phyloP scores from a whole-genome alignment of 345 rosid species.

The Fremontodendron californicum region DNA sequence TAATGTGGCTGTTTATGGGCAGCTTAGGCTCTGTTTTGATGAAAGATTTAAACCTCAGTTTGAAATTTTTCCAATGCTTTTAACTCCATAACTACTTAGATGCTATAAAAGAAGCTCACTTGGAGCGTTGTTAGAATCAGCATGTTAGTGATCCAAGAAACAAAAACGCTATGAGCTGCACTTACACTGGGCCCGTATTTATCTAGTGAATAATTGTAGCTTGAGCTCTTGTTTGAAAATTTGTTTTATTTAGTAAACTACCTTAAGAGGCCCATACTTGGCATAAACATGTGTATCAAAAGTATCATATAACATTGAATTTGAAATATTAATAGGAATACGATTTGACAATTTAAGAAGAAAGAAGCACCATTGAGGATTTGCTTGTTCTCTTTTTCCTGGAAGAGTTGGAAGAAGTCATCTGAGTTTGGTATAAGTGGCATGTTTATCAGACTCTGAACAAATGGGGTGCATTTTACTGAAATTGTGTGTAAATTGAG shows the following conservation, averaged over 20 bases:
- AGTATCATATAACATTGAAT: background rate
- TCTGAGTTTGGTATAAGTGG: background rate
- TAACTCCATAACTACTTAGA: background rate
- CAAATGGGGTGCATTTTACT: background rate
- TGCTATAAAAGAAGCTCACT: background rate
- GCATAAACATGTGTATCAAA: background rate
- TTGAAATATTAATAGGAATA: background rate
- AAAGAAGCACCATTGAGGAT: background rate
- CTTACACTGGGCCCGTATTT: background rate
- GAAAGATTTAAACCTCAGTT: background rate
- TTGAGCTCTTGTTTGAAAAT: background rate
- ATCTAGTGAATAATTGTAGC: background rate
- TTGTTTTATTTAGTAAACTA: background rate
- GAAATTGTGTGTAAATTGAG: background rate
- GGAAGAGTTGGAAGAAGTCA: background rate
- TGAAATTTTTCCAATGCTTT: background rate
- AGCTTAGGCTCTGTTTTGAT: background rate
- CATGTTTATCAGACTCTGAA: background rate
- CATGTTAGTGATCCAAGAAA: background rate
- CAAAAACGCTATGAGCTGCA: background rate
- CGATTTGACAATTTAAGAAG: background rate
- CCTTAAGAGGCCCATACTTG: background rate
- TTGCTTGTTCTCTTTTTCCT: background rate
- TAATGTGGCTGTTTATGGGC: background rate
- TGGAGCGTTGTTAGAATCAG: background rate